These are phyloP conservation scores for Zalaria obscura DNA, from an alignment of 2,329 filamentous ascomycete genomes.

Conservation along the genomic window DNA sequence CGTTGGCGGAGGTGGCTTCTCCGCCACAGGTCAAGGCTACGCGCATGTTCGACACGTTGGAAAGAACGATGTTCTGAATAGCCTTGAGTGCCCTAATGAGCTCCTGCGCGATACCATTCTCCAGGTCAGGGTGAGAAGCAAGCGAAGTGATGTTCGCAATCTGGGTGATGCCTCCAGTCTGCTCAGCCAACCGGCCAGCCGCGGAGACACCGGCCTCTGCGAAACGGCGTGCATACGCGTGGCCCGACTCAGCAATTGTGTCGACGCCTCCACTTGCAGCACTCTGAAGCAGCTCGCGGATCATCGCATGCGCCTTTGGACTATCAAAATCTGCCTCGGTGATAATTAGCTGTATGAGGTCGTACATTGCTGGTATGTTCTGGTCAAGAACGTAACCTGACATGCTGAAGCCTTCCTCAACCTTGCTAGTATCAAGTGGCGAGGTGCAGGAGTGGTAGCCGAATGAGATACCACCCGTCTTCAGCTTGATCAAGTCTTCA, in stretches of 20 bases:
- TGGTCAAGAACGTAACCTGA: conserved; percentile 78
- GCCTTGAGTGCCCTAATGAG: conserved; percentile 56
- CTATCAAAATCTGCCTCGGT: conserved; percentile 83
- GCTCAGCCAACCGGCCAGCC: conserved; percentile 60
- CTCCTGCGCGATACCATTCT: conserved; percentile 47
- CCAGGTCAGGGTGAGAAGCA: conserved; percentile 59
- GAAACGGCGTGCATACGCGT: conserved; percentile 71
- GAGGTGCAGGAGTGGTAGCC: conserved; percentile 73
- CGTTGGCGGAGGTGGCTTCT: conserved; percentile 57
- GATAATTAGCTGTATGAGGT: conserved; percentile 66
- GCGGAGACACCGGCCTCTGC: conserved; percentile 68
- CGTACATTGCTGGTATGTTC: conserved; percentile 84
- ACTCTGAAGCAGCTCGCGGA: conserved; percentile 74
- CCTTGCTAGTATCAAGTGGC: conserved; percentile 54
- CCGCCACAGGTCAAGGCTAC: conserved; percentile 74
- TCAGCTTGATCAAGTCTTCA: conserved; percentile 90
- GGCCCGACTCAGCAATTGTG: conserved; percentile 78
- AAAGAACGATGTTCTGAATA: conserved; percentile 68
- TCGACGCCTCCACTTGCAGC: conserved; percentile 84
- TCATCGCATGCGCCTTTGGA: conserved; percentile 64
- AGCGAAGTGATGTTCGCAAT: conserved; percentile 71
- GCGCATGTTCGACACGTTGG: conserved; percentile 50
- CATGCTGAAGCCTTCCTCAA: conserved; percentile 70
- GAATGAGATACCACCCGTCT: conserved; percentile 80
- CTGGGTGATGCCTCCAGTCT: conserved; percentile 82